Percentiles rank a stretch among this genome's conserved stretches.
phyloP scores from a whole-genome alignment of 2,329 filamentous ascomycete species.

The Lomentospora prolificans region DNA sequence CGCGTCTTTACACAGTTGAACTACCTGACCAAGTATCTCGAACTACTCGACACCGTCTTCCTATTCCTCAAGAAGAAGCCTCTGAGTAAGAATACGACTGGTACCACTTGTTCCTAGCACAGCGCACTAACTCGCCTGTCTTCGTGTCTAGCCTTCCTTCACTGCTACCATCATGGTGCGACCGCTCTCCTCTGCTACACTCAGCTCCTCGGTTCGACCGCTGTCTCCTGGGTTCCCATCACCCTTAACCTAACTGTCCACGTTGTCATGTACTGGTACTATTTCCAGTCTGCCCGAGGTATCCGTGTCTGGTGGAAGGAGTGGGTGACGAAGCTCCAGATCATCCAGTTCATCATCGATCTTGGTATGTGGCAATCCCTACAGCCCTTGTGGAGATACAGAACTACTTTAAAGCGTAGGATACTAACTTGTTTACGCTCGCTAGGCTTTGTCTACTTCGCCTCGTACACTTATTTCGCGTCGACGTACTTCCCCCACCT shows the following conservation, averaged over 20 bases:
- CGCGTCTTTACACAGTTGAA: constrained; percentile 55
- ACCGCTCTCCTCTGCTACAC: constrained; percentile 97
- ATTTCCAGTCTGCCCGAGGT: constrained; percentile 96
- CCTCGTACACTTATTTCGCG: constrained; percentile 97
- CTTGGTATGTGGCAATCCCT: constrained; percentile 53
- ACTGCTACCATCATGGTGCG: constrained; percentile 97
- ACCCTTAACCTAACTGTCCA: constrained; percentile 87
- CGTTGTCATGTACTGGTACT: constrained; percentile 99
- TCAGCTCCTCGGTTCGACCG: constrained; percentile 83
- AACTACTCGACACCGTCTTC: constrained; percentile 92
- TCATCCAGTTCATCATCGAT: constrained; percentile 94
- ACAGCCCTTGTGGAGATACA: neutral
- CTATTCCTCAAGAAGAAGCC: constrained; percentile 99
- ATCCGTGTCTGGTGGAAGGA: constrained; percentile 99
- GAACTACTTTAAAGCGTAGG: no score
- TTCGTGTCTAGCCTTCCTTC: constrained; percentile 59
- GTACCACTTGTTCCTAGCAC: neutral
- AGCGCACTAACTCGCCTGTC: neutral
- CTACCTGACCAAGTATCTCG: constrained; percentile 96
- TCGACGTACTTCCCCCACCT: constrained; percentile 80
- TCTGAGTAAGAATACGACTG: constrained; percentile 37
- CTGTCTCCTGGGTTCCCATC: constrained; percentile 93
- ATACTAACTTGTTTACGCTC: neutral
- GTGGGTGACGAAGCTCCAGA: constrained; percentile 96
- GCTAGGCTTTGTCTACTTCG: constrained; percentile 95